Percentiles rank a stretch among this genome's conserved stretches.
phyloP scores from a whole-genome alignment of 768 basidiomycete species.

The Leccinum barrowsii region DNA sequence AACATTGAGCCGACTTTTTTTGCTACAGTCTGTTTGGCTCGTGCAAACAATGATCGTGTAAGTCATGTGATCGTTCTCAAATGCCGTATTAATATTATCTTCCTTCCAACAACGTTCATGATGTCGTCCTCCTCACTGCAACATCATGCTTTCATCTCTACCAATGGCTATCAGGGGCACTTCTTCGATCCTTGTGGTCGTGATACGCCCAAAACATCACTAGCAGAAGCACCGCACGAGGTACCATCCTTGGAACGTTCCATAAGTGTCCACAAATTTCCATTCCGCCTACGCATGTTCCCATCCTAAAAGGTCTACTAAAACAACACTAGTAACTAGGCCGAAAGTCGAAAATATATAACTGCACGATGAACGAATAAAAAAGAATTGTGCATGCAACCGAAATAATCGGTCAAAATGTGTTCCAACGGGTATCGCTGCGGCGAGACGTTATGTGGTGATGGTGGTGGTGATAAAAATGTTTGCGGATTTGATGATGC shows the following conservation, averaged over 20 bases:
- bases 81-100: background rate
- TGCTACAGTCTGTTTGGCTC: slow-evolving; percentile 23
- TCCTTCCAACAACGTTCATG: background rate
- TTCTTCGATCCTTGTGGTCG: background rate
- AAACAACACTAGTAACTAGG: slow-evolving; percentile 17
- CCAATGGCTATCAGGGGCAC: background rate
- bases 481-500: slow-evolving; percentile 2
- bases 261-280: background rate
- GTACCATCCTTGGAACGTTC: background rate
- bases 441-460: background rate
- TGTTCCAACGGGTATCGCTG: slow-evolving; percentile 3
- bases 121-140: background rate
- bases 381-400: slow-evolving; percentile 10
- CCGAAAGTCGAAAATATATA: slow-evolving; percentile 21
- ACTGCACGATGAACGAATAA: slow-evolving; percentile 19
- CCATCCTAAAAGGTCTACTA: slow-evolving; percentile 13
- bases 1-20: slow-evolving; percentile 21
- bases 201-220: background rate
- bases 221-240: background rate
- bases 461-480: slow-evolving; percentile 1
- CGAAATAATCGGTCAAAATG: background rate
- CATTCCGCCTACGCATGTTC: slow-evolving; percentile 2
- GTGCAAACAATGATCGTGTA: slow-evolving; percentile 21
- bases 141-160: background rate
- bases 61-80: slow-evolving; percentile 23